Percentiles rank a stretch among this genome's conserved stretches.
These are phyloP conservation scores for Pelargonium citronellum DNA, from an alignment of 441 rosid genomes.

Conservation along the genomic window DNA sequence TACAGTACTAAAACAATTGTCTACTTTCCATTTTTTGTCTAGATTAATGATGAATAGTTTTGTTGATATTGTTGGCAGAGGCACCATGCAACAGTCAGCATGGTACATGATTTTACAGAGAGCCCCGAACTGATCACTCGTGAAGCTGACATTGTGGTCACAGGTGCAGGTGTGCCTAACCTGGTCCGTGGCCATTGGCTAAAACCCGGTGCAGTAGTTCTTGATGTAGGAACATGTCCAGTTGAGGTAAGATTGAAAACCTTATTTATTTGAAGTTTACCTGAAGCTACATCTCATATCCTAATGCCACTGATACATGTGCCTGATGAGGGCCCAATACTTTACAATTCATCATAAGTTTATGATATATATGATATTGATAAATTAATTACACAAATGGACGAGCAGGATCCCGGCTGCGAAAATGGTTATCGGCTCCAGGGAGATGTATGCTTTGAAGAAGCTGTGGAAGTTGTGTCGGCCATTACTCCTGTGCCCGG, in stretches of 20 bases:
- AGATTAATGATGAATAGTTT: conserved; percentile 18
- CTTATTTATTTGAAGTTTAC: conserved; percentile 1
- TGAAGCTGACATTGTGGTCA: conserved; percentile 69
- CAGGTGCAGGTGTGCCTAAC: conserved; percentile 77
- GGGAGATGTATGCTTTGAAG: conserved; percentile 87
- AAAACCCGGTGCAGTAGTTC: conserved; percentile 72
- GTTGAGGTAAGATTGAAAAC: conserved; percentile 46
- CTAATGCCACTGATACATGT: background rate
- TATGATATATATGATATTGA: background rate
- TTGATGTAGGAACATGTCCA: conserved; percentile 78
- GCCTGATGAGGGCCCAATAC: background rate
- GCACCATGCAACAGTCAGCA: conserved; percentile 78
- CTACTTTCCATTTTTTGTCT: too few relatives aligned
- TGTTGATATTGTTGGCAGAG: conserved; percentile 45
- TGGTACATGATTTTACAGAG: conserved; percentile 58
- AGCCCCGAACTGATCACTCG: conserved; percentile 57
- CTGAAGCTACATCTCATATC: background rate
- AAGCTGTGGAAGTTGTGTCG: conserved; percentile 62
- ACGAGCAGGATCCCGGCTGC: conserved; percentile 53
- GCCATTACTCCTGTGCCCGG: conserved; percentile 92
- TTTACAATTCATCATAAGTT: background rate
- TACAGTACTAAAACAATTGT: too few relatives aligned
- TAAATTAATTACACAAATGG: conserved; percentile 8
- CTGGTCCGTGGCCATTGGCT: conserved; percentile 75
- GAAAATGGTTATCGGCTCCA: conserved; percentile 65